Conservation (phyloP, 2,329 filamentous ascomycete species). For the Shiraia sp. region DNA sequence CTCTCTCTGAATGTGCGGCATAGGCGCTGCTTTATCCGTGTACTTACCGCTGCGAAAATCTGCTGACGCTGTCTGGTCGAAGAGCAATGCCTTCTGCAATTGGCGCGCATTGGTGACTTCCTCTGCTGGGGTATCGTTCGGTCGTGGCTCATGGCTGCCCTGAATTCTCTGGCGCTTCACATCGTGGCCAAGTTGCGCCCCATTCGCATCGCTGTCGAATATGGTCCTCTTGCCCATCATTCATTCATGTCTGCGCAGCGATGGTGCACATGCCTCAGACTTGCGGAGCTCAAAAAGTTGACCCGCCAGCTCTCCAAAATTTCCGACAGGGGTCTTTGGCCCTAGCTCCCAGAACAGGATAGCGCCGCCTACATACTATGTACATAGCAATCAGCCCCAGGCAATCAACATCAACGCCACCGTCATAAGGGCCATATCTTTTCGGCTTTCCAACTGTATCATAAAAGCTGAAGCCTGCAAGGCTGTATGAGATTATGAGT, state of each 20-base stretch:
- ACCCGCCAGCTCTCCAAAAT: constrained; percentile 10
- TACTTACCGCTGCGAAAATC: constrained; percentile 35
- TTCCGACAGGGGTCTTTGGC: constrained; percentile 16
- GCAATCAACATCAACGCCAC: too few species aligned
- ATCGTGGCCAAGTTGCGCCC: constrained; percentile 25
- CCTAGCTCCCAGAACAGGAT: too few species aligned
- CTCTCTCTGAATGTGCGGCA: background rate
- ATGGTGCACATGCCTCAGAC: constrained; percentile 3
- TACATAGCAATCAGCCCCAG: too few species aligned
- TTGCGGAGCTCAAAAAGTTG: constrained; percentile 21
- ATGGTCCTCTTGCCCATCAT: constrained; percentile 40
- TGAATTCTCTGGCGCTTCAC: constrained; percentile 39
- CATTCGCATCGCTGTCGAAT: constrained; percentile 32
- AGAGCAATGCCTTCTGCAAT: constrained; percentile 41
- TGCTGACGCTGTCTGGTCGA: constrained; percentile 40
- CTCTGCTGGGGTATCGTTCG: constrained; percentile 22
- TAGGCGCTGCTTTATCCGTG: rapidly evolving
- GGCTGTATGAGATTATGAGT: too few species aligned
- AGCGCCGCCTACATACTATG: too few species aligned
- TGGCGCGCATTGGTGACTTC: constrained; percentile 41
- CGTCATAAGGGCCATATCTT: too few species aligned
- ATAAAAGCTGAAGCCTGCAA: too few species aligned
- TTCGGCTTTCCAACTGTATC: too few species aligned
- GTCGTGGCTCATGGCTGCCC: constrained; percentile 27
- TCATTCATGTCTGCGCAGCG: constrained; percentile 11